These are phyloP conservation scores for Xerocomellus chrysenteron DNA, from an alignment of 768 basidiomycete species.

Conservation along the genomic window DNA sequence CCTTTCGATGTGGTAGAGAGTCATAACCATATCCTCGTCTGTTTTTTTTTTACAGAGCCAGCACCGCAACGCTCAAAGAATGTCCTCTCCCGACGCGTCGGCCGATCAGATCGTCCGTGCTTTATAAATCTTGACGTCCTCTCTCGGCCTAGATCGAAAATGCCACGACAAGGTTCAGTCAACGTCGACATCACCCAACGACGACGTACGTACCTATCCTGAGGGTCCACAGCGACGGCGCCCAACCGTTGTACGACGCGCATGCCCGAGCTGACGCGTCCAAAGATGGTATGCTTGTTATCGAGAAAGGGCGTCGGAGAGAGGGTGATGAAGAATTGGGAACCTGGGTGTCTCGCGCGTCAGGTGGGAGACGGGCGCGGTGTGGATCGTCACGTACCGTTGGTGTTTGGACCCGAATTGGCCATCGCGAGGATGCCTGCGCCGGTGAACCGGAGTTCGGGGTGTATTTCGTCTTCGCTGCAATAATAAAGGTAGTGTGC, in stretches of 20 bases:
- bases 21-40: too few relatives aligned
- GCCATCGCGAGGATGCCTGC: slow-evolving; percentile 97
- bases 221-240: slow-evolving; percentile 83
- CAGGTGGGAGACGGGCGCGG: neutral
- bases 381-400: slow-evolving; percentile 45
- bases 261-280: slow-evolving; percentile 89
- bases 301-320: slow-evolving; percentile 83
- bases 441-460: slow-evolving; percentile 90
- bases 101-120: slow-evolving; percentile 37
- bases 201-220: slow-evolving; percentile 56
- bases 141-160: slow-evolving; percentile 43
- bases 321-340: slow-evolving; percentile 92
- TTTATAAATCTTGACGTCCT: slow-evolving; percentile 91
- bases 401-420: slow-evolving; percentile 93
- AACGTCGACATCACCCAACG: neutral
- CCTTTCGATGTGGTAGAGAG: too few relatives aligned
- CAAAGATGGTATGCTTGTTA: slow-evolving; percentile 86
- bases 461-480: slow-evolving; percentile 89
- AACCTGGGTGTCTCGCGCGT: slow-evolving; percentile 56
- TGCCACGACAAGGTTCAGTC: neutral
- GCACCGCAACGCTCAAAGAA: too few relatives aligned
- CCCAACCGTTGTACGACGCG: slow-evolving; percentile 89
- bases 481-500: too few relatives aligned
- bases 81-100: too few relatives aligned
- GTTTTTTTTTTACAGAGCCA: too few relatives aligned